Base-by-base conservation (phyloP, 2,329 filamentous ascomycete genomes). In the Penicillium olsonii region DNA sequence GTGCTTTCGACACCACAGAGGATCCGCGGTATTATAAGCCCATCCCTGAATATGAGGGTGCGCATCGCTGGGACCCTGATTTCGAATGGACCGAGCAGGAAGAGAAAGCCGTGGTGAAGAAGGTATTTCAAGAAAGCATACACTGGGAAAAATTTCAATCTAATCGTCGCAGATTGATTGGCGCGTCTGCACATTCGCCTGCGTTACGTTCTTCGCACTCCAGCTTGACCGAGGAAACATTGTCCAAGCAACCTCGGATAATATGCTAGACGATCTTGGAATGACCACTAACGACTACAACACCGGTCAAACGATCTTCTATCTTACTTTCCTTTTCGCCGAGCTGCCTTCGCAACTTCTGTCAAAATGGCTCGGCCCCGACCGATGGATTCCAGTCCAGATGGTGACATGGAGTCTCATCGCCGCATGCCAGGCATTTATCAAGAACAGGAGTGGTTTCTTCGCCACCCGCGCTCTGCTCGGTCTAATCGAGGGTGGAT, bases 211-310 rank as follows among this genome's bases (percentile, higher is more conserved):
- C 67, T 84, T 86, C 48, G 81, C 81, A 0, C 72, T 87, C 4
- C 82, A 87, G 61, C 70, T 87, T 7, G 84, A 86, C 62, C 74
- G 84, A 40, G 82, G 83, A 43, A 87, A 87, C 59, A 70, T 87
- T 11, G 64, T 61, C 46, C 84, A 84, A 57, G 84, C 83, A 3
- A 69, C 83, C 24, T 82, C 81, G 2, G 84, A 87, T 61, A 81
- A 83, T 57, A 75, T 87, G 59, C 73, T 88, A 8, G 57, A 45
- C 2, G 74, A 76, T 29, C 57, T 76, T 2, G 56, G 70, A 66
- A 40, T 85, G 84, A 69, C 63, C 41, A 76, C 72, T 2, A 74
- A 76, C 38, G 69, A 76, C 54, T 75, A 74, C 53, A 73, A 75
- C 42, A 73, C 65, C 6, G 72, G 72, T 2, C 71, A 74, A 49